phyloP scores from a whole-genome alignment of 768 basidiomycete species.

The Ramaria sp. region DNA sequence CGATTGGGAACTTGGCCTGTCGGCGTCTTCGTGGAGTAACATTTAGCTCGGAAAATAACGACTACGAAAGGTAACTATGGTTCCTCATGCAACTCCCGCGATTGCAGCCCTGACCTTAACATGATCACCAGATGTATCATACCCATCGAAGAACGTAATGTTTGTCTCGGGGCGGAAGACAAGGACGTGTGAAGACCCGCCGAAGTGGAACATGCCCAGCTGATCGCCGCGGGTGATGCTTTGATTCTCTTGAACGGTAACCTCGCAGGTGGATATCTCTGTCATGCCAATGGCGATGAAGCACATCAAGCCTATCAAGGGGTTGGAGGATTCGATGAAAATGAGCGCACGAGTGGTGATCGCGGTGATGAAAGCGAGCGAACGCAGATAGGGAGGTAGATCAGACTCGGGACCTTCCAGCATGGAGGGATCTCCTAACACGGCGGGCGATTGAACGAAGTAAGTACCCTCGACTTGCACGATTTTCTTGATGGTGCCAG shows the following conservation, averaged over 20 bases:
- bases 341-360: slow-evolving; percentile 41
- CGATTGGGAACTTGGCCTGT: too few species aligned
- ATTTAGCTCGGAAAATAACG: too few species aligned
- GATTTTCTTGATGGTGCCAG: slow-evolving; percentile 30
- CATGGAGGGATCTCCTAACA: slow-evolving; percentile 17
- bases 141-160: slow-evolving; percentile 5
- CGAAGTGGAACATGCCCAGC: slow-evolving; percentile 56
- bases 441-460: slow-evolving; percentile 29
- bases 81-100: neutral
- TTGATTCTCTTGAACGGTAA: slow-evolving; percentile 36
- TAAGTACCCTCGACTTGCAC: slow-evolving; percentile 42
- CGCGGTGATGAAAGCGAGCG: slow-evolving; percentile 32
- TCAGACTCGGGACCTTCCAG: slow-evolving; percentile 8
- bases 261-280: slow-evolving; percentile 50
- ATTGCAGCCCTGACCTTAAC: slow-evolving; percentile 11
- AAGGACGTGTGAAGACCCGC: slow-evolving; percentile 41
- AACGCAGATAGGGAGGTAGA: slow-evolving; percentile 12
- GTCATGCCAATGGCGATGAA: slow-evolving; percentile 51
- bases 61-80: too few species aligned
- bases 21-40: too few species aligned
- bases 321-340: slow-evolving; percentile 44
- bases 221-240: slow-evolving; percentile 42
- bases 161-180: slow-evolving; percentile 30
- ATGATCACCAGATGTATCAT: neutral
- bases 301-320: slow-evolving; percentile 43